These are phyloP conservation scores for Pholiota molesta DNA, from an alignment of 768 basidiomycete species.

Conservation along the genomic window DNA sequence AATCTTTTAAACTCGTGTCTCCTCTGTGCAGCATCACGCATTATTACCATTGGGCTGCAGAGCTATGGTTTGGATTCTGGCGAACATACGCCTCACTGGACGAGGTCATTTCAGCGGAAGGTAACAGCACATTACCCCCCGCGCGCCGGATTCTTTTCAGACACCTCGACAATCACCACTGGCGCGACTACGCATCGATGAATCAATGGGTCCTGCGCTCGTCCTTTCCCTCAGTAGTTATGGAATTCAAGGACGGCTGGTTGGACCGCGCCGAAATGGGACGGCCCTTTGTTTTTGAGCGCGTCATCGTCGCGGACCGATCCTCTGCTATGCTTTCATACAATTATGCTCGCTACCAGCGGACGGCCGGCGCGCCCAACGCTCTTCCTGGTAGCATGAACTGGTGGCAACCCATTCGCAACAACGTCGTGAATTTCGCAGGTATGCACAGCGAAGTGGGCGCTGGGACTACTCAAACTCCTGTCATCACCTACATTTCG, in stretches of 20 bases:
- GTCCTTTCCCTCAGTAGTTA: slow-evolving; percentile 76
- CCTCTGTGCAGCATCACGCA: slow-evolving; percentile 68
- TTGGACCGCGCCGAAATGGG: slow-evolving; percentile 73
- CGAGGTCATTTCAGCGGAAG: slow-evolving; percentile 61
- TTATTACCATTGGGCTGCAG: slow-evolving; percentile 94
- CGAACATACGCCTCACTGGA: slow-evolving; percentile 86
- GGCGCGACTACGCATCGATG: slow-evolving; percentile 92
- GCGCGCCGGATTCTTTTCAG: slow-evolving; percentile 78
- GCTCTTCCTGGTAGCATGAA: slow-evolving; percentile 70
- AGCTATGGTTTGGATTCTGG: slow-evolving; percentile 93
- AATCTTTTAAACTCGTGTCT: neutral
- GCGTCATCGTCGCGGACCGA: slow-evolving; percentile 87
- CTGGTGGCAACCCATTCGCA: slow-evolving; percentile 86
- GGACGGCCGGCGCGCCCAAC: slow-evolving; percentile 78
- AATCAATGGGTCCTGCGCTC: slow-evolving; percentile 85
- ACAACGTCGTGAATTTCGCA: slow-evolving; percentile 73
- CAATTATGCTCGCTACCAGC: slow-evolving; percentile 69
- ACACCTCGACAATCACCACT: slow-evolving; percentile 72
- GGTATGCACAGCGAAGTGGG: slow-evolving; percentile 52
- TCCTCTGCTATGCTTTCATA: slow-evolving; percentile 78
- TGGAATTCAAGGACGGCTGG: slow-evolving; percentile 88
- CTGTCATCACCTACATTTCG: slow-evolving; percentile 92
- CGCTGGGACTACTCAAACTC: slow-evolving; percentile 50
- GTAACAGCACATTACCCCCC: slow-evolving; percentile 72
- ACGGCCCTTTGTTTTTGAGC: slow-evolving; percentile 78